Base-by-base conservation (phyloP, 108 stramenopile genomes). In the Discostella stelligeroides region DNA sequence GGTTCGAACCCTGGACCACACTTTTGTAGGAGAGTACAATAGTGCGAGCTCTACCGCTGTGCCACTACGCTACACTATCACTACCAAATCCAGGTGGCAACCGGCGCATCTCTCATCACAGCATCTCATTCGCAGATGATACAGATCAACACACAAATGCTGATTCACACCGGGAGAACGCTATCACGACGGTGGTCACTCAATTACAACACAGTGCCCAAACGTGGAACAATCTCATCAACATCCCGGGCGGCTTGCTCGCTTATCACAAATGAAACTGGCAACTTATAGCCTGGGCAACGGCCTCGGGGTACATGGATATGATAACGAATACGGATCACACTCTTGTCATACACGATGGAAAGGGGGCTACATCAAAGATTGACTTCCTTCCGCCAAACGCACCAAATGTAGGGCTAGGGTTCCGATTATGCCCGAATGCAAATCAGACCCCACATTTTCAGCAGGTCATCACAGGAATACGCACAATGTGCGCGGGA, bases 201-300 rank as follows among this genome's bases (percentile, higher is more conserved):
- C 18, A 15, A 59, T n/a, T n/a, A n/a, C n/a, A n/a, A n/a, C n/a
- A n/a, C n/a, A n/a, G n/a, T n/a, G n/a, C n/a, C n/a, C n/a, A n/a
- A n/a, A n/a, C n/a, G n/a, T n/a, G n/a, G n/a, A n/a, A n/a, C n/a
- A n/a, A n/a, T n/a, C n/a, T n/a, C n/a, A n/a, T n/a, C n/a, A n/a
- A n/a, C n/a, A n/a, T n/a, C n/a, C n/a, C n/a, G n/a, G n/a, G n/a
- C n/a, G n/a, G n/a, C n/a, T n/a, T n/a, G n/a, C n/a, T n/a, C n/a
- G n/a, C n/a, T n/a, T n/a, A n/a, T n/a, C n/a, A 71, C 21, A 71
- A 71, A 23, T 34, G 46, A 14, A 30, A 43, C n/a, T 70, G 68
- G 56, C 54, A 56, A n/a, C n/a, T 40, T 0, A 28, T 68, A 18
- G 8, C 48, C 8, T 49, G 48, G 48, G 10, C 7, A 42, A 12